phyloP scores from a whole-genome alignment of 306 rosid genomes.

The Canavalia ensiformis region DNA sequence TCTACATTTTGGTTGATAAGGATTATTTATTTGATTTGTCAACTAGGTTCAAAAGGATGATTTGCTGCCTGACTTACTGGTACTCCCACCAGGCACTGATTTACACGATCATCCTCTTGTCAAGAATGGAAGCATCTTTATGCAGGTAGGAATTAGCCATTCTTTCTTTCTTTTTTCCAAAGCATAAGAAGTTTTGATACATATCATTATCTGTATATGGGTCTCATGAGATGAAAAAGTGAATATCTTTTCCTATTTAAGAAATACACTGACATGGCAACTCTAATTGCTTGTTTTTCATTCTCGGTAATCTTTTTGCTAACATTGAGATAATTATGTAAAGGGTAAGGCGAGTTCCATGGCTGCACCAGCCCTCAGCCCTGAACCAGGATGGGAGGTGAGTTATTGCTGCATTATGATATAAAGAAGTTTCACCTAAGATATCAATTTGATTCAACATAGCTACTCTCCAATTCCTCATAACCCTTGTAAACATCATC shows the following conservation, averaged over 20 bases:
- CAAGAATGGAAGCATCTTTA: constrained; percentile 77
- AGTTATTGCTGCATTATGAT: constrained; percentile 46
- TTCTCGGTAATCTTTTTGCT: constrained; percentile 15
- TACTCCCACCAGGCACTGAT: constrained; percentile 89
- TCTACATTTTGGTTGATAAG: neutral
- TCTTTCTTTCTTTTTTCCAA: neutral
- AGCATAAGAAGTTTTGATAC: neutral
- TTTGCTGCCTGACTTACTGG: constrained; percentile 78
- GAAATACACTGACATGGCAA: neutral
- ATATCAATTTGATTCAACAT: neutral
- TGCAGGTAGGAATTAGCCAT: constrained; percentile 74
- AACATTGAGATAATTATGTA: constrained; percentile 38
- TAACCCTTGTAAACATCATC: neutral
- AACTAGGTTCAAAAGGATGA: constrained; percentile 82
- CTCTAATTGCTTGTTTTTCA: constrained; percentile 12
- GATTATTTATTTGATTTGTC: constrained; percentile 20
- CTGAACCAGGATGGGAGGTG: constrained; percentile 97
- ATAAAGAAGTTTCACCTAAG: neutral
- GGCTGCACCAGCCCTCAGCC: constrained; percentile 93
- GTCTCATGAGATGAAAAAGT: neutral
- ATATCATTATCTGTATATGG: neutral
- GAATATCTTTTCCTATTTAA: neutral
- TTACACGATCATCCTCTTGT: constrained; percentile 87
- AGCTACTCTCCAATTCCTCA: neutral
- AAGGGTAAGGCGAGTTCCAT: constrained; percentile 96